Evolutionary conservation across 345 rosid species (phyloP), one percentile per base, ranked within the genome.

Genomic region (Ailanthus altissimus): DNA sequence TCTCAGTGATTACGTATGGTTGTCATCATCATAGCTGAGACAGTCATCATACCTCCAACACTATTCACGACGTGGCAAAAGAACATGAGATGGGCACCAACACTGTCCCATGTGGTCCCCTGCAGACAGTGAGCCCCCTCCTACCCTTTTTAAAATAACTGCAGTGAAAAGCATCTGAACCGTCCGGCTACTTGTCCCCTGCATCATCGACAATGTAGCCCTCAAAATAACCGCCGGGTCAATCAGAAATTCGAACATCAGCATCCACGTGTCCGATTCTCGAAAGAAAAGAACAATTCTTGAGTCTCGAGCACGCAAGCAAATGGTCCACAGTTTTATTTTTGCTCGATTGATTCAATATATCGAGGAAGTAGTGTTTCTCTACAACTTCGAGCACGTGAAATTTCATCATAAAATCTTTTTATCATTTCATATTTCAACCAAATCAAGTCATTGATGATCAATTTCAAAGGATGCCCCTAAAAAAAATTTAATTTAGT

Each of bases 141-240:
- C 5, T 40, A 7, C 67, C 1, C 32, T 46, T 21, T 26, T n/a
- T 67, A 70, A 57, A 45, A 20, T n/a, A 32, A 26, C 61, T n/a
- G 46, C 79, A 70, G 70, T 66, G 18, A 70, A 77, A 84, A 65
- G 81, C 58, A 62, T 58, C 86, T 77, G 81, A 73, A 65, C 69
- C 71, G 80, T 70, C 86, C 88, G 81, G 88, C 85, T 21, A 62
- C 4, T 46, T 86, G 91, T 78, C 84, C 84, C 89, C 88, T 67
- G 16, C 50, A 21, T 56, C 70, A 71, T 85, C 83, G 81, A 80
- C 87, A 84, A n/a, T 10, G 0, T 20, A 36, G 59, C 26, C 81
- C 81, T 80, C 77, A 77, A 78, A 81, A 70, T 18, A 53, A 79
- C 72, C 77, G 78, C 86, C 85, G 79, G 49, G 75, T 67, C 85